Base-by-base conservation (phyloP, 306 rosid genomes). In the Cucumis sativus region DNA sequence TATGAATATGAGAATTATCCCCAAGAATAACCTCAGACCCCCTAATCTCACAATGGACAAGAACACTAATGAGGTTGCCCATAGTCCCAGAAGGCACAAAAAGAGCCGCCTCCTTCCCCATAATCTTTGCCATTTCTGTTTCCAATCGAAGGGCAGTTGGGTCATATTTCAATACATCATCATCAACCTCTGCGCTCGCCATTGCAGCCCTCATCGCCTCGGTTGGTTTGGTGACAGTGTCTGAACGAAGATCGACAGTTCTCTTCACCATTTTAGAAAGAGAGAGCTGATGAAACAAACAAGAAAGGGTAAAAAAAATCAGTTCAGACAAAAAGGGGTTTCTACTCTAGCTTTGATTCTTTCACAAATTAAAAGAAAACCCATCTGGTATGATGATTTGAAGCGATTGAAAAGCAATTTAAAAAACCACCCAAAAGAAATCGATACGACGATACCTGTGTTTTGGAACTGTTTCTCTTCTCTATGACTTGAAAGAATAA, bases 1-100 rank as follows among this genome's bases (percentile, higher is more conserved):
- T 84, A 78, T 86, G 85, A 64, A 94, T 92, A 78, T 92, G 96
- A 63, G 89, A 88, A 86, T 79, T 90, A 80, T 92, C 75, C 11
- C 98, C 98, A 23, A 94, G 93, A 81, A 94, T 88, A 20, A 94
- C 96, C 82, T 94, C 98, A 79, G 96, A 92, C 39, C 98, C 98
- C 86, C 98, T 86, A 21, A 87, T 49, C 52, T 94, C 95, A 77
- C 98, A 94, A 75, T 92, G 98, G 4, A 82, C 88, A 71, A 95
- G 97, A 59, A 95, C 96, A 77, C 92, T 84, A 10, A 95, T 87
- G 47, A 95, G 98, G 82, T 95, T 95, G 20, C 96, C 97, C 98
- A 95, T 95, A 1, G 98, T 95, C 23, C 98, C 98, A 6, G 98
- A 95, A 9, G 98, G 92, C 57, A 95, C 97, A 77, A 92, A 95